Evolutionary conservation across 1,284 basidiomycete species (phyloP).

Genomic region (Ustilago vetiveriae): DNA sequence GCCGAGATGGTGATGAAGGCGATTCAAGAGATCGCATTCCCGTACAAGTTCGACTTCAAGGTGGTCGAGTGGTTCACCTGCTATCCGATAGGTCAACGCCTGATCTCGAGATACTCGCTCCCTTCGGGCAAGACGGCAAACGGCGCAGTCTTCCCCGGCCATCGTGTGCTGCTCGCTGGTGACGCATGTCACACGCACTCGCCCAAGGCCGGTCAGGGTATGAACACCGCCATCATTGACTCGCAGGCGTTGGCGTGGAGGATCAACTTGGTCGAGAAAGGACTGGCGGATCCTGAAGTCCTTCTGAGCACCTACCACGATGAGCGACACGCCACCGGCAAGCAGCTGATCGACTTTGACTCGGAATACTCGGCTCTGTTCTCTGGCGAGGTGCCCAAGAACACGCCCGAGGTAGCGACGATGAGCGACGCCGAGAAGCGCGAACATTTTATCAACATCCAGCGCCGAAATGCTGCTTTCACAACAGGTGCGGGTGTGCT

Average conservation of each 20-base stretch:
- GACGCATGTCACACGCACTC: constrained; percentile 69
- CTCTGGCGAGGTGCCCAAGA: constrained; percentile 63
- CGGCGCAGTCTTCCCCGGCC: constrained; percentile 41
- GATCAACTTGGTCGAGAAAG: constrained; percentile 69
- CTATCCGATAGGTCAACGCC: constrained; percentile 65
- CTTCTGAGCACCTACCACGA: constrained; percentile 68
- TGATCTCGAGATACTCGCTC: constrained; percentile 55
- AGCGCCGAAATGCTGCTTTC: constrained; percentile 60
- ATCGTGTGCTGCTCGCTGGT: constrained; percentile 68
- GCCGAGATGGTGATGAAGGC: constrained; percentile 66
- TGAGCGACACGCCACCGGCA: constrained; percentile 67
- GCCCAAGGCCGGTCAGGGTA: constrained; percentile 68
- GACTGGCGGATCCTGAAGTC: constrained; percentile 63
- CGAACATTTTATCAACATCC: constrained; percentile 61
- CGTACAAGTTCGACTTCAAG: constrained; percentile 68
- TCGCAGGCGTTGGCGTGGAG: constrained; percentile 68
- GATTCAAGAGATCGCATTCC: constrained; percentile 68
- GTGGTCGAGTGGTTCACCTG: constrained; percentile 68
- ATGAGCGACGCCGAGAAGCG: constrained; percentile 53
- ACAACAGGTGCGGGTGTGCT: constrained; percentile 61
- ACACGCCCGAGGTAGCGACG: constrained; percentile 54
- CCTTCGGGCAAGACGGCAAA: constrained; percentile 38
- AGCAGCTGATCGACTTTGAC: constrained; percentile 68
- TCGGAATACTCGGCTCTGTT: constrained; percentile 68
- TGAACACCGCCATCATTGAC: constrained; percentile 69